A percentile compares a stretch with the other conserved stretches of the same genome.
Evolutionary conservation across 805 yeast species (phyloP).

Genomic region (Spathaspora gorwiae): DNA sequence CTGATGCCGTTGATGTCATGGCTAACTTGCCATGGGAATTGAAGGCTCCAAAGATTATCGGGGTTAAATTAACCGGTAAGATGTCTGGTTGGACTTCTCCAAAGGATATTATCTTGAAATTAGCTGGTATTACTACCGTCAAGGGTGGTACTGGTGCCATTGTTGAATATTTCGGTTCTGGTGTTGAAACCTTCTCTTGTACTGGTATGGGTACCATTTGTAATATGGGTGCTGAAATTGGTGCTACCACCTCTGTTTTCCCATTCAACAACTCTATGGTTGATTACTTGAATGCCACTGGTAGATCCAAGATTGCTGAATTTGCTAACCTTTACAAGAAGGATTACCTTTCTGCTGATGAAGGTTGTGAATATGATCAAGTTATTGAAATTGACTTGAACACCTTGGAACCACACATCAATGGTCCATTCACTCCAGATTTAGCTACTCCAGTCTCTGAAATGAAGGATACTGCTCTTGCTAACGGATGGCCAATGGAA

Average conservation of each 20-base stretch:
- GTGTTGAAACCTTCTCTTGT: constrained; percentile 87
- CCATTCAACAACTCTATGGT: constrained; percentile 90
- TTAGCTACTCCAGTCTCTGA: constrained; percentile 91
- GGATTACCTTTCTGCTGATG: constrained; percentile 76
- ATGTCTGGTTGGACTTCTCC: constrained; percentile 96
- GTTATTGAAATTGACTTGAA: constrained; percentile 84
- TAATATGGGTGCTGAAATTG: constrained; percentile 99
- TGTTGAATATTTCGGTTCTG: constrained; percentile 95
- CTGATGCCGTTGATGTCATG: constrained; percentile 97
- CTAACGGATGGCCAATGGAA: constrained; percentile 88
- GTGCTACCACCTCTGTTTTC: constrained; percentile 97
- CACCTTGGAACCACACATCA: constrained; percentile 90
- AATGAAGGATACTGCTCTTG: constrained; percentile 76
- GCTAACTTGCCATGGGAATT: constrained; percentile 95
- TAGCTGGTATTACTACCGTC: constrained; percentile 92
- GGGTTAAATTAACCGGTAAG: constrained; percentile 90
- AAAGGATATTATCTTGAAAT: constrained; percentile 87
- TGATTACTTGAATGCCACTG: constrained; percentile 82
- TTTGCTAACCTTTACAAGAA: constrained; percentile 65
- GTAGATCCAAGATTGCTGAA: constrained; percentile 79
- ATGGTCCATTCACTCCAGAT: constrained; percentile 99
- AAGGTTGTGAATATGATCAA: constrained; percentile 91
- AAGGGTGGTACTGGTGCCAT: constrained; percentile 98
- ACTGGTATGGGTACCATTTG: constrained; percentile 99
- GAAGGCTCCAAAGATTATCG: constrained; percentile 93